These are phyloP conservation scores for Ilex paraguariensis DNA, from an alignment of 305 asterid species.

Conservation along the genomic window DNA sequence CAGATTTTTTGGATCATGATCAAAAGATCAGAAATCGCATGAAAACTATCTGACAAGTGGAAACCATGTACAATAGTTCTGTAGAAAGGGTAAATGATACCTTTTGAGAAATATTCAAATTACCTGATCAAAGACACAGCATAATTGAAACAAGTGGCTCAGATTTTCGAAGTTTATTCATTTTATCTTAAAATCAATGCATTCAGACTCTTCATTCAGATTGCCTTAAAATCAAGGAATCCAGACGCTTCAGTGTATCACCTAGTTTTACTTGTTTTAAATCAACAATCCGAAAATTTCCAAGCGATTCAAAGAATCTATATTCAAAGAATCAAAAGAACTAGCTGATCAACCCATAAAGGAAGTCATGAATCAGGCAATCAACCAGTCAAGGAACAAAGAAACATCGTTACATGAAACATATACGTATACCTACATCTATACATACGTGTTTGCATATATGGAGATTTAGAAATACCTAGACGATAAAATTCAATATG, in stretches of 20 bases:
- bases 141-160: not conserved
- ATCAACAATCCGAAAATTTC: not conserved
- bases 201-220: too few species aligned
- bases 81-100: not conserved
- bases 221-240: too few species aligned
- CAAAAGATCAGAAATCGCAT: not conserved
- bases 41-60: not conserved
- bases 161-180: too few species aligned
- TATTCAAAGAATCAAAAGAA: too few species aligned
- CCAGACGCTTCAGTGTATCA: too few species aligned
- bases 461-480: not conserved
- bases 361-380: not conserved
- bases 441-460: not conserved
- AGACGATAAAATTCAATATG: not conserved
- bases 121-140: not conserved
- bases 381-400: not conserved
- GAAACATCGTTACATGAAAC: not conserved
- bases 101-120: not conserved
- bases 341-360: not conserved
- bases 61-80: not conserved
- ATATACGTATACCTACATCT: not conserved
- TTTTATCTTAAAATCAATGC: too few species aligned
- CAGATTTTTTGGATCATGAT: not conserved
- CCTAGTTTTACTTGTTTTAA: not conserved
- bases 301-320: not conserved